phyloP scores from a whole-genome alignment of 2,329 filamentous ascomycete genomes.

The Ceratocystis eucalypticola region DNA sequence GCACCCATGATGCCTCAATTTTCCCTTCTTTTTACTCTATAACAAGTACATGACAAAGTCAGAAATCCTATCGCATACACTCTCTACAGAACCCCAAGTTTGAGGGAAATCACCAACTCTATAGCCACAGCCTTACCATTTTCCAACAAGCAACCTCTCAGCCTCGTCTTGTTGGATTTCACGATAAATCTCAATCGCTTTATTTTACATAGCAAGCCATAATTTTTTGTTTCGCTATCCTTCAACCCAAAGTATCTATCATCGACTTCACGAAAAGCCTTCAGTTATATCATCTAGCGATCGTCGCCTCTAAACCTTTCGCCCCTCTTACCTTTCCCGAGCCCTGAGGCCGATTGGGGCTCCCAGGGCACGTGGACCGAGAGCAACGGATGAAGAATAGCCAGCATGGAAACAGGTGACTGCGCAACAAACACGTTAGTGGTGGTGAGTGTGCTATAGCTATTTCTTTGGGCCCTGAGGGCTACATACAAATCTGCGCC shows the following conservation, averaged over 20 bases:
- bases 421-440: constrained; percentile 49
- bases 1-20: background rate
- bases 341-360: constrained; percentile 18
- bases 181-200: background rate
- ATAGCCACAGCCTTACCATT: background rate
- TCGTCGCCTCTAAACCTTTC: background rate
- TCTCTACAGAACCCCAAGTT: background rate
- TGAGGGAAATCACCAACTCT: background rate
- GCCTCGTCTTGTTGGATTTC: background rate
- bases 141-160: background rate
- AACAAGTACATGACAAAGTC: background rate
- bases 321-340: constrained; percentile 4
- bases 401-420: constrained; percentile 50
- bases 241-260: background rate
- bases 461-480: background rate
- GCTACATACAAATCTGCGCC: background rate
- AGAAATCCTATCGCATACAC: background rate
- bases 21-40: background rate
- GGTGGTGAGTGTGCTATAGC: constrained; percentile 33
- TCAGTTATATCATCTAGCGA: background rate
- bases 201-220: background rate
- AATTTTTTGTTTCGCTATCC: background rate
- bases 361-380: constrained; percentile 12
- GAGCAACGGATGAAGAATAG: constrained; percentile 2
- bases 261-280: background rate